Base-by-base conservation (phyloP, 2,329 filamentous ascomycete genomes). In the Tothia fuscella region DNA sequence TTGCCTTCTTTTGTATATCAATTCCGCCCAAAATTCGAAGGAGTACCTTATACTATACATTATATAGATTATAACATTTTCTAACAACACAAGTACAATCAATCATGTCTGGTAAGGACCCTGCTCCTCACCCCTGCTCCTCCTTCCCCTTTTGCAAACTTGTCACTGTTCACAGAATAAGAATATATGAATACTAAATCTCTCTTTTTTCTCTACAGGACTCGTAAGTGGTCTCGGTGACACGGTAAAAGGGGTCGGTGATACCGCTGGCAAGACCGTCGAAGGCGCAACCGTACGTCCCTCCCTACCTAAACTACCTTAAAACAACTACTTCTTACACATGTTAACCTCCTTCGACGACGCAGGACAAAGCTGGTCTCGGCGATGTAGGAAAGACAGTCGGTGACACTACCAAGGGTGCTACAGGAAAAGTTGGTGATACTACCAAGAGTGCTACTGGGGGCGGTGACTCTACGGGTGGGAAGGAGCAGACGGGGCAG, bases 361-460 rank as follows among this genome's bases (percentile, higher is more conserved):
- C 2, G n/a, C 14, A 37, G 35, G 35, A 37, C 14, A 37, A 21
- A 10, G 38, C 29, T 24, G 38, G 38, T 21, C 25, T 40, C 6
- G 26, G 26, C 16, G 38, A 28, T 12, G 38, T 26, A 2, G 31
- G 25, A 4, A 26, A 40, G 3, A 40, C 25, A 19, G 26, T 32
- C 4, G 26, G 26, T 12, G 26, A 40, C 25, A 40, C 38, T 19
- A 24, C 29, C 4, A 32, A 32, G 17, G 53, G 51, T 7, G 50
- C 56, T 2, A 54, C 51, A 3, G 48, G 59, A 36, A 54, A 53
- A 2, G 25, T 58, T 14, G 54, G 55, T 1, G 52, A 58, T 25
- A 55, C 56, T 2, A 48, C 53, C n/a, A 56, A 55, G 45, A 51
- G 50, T 2, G 46, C 55, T 6, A 55, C 48, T n/a, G 49, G 50